A percentile compares a stretch with the other conserved stretches of the same genome.
phyloP scores from a whole-genome alignment of 148 eudicot species.

The Spergularia bocconei region DNA sequence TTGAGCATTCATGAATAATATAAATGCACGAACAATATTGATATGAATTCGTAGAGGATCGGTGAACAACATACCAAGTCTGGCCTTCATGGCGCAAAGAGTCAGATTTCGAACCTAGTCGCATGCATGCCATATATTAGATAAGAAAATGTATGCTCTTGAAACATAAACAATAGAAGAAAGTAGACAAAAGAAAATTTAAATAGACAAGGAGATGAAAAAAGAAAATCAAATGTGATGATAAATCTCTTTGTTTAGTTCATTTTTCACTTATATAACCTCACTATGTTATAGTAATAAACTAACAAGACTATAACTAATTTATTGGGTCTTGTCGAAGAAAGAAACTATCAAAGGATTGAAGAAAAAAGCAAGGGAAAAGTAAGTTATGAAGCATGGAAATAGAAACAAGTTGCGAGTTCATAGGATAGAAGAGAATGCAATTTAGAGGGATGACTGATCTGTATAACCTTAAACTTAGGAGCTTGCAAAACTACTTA shows the following conservation, averaged over 20 bases:
- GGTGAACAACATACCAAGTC: conserved; percentile 43
- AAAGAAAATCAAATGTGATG: neutral
- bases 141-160: neutral
- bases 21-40: too few relatives aligned
- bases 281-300: neutral
- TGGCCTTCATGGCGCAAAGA: conserved; percentile 61
- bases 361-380: neutral
- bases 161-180: neutral
- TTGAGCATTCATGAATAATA: too few relatives aligned
- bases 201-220: neutral
- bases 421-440: conserved; percentile 18
- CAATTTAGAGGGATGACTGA: conserved; percentile 19
- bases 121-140: conserved; percentile 55
- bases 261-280: neutral
- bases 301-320: neutral
- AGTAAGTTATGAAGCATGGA: conserved; percentile 8
- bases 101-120: conserved; percentile 68
- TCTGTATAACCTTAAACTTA: conserved; percentile 20
- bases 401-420: conserved; percentile 31
- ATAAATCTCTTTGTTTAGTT: neutral
- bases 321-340: neutral
- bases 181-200: neutral
- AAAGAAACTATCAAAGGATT: neutral
- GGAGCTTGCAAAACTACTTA: conserved; percentile 9
- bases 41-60: neutral